Evolutionary conservation across 345 rosid genomes (phyloP), one percentile per base, ranked within the genome.

Genomic region (Citrus cavaleriei): DNA sequence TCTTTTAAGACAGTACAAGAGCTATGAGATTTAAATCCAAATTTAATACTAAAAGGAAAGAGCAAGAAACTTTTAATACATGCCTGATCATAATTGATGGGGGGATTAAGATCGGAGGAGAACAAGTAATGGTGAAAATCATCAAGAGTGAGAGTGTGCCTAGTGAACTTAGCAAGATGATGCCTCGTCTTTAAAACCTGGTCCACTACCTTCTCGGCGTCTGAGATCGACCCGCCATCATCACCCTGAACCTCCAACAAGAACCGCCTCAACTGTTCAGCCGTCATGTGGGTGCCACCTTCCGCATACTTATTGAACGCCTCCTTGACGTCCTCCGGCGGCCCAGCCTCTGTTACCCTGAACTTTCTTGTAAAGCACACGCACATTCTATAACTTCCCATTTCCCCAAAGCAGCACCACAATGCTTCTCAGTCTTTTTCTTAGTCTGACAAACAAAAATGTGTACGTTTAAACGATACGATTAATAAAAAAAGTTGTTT

Each of bases 301-400:
- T 82, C 89, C 0, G 96, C 71, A 66, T 91, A 92, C 79, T 81
- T 85, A 4, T 37, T 27, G 77, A 95, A 95, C 9, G 89, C 86
- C 37, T 83, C 89, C 77, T 40, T 86, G 30, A 93, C 89, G 74
- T 93, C 98, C 37, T 22, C 78, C 4, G 93, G 96, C 6, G 99
- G 97, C 65, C 81, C 89, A 0, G 93, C 88, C 82, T 91, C 92
- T 62, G 86, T 84, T 30, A 84, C 70, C 73, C 85, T 87, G 86
- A 93, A 93, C 89, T 82, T 92, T 85, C 96, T 83, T 3, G 85
- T 90, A 85, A 93, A 95, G 82, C 91, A 86, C 64, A 89, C 51
- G 74, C 97, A 95, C 81, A 90, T 79, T 78, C 89, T 88, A 74
- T 91, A 95, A 81, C 82, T 91, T 64, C 92, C 93, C 93, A 92